A percentile compares a stretch with the other conserved stretches of the same genome.
These are phyloP conservation scores for Fusarium falciforme DNA, from an alignment of 2,329 filamentous ascomycete species.

Conservation along the genomic window DNA sequence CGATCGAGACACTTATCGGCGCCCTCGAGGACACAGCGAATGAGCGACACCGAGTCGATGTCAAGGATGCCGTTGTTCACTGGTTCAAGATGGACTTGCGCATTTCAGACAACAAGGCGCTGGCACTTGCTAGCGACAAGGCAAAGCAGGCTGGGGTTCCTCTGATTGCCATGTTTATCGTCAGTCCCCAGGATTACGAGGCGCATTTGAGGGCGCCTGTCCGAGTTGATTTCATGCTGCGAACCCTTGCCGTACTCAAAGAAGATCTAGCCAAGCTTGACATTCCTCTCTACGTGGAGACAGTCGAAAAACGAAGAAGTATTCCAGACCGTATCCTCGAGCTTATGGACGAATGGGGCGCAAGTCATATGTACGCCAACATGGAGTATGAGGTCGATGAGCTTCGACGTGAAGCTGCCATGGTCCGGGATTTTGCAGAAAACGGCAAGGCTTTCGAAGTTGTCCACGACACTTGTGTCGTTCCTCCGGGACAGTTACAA, in stretches of 20 bases:
- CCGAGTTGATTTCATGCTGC: constrained; percentile 83
- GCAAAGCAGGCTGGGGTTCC: constrained; percentile 77
- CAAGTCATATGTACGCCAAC: constrained; percentile 82
- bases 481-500: constrained; percentile 75
- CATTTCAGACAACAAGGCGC: constrained; percentile 76
- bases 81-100: constrained; percentile 93
- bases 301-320: constrained; percentile 71
- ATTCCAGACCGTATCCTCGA: constrained; percentile 72
- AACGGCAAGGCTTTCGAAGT: constrained; percentile 76
- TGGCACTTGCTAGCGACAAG: constrained; percentile 72
- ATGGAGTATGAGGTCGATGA: constrained; percentile 95
- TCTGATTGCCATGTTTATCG: constrained; percentile 80
- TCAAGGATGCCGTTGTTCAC: constrained; percentile 77
- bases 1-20: constrained; percentile 74
- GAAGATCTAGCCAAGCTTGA: constrained; percentile 75
- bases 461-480: constrained; percentile 84
- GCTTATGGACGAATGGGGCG: constrained; percentile 77
- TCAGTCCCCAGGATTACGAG: constrained; percentile 86
- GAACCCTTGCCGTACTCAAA: constrained; percentile 74
- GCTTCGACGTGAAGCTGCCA: constrained; percentile 77
- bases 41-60: constrained; percentile 62
- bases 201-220: constrained; percentile 80
- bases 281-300: constrained; percentile 83
- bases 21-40: constrained; percentile 71
- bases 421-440: constrained; percentile 71